Evolutionary conservation across 192 early-diverging fungal species (phyloP), one percentile per base, ranked within the genome.

Genomic region (Backusella tarrabulga): DNA sequence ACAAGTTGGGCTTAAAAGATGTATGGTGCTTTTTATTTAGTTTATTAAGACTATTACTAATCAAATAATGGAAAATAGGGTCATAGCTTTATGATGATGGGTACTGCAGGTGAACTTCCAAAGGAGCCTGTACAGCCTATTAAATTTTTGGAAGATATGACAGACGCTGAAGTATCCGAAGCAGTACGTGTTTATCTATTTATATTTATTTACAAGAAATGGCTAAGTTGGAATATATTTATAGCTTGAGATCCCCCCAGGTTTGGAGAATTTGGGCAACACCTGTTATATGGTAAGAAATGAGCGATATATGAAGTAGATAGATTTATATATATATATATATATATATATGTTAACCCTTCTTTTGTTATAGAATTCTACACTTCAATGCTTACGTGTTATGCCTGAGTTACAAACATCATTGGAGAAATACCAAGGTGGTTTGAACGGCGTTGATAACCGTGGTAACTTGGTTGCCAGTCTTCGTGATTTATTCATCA

Each of bases 71-170:
- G 32, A 2, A 32, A 23, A 66, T 72, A 82, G 80, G 80, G 80
- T 4, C 86, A 89, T 40, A 74, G 81, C 0, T 84, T 89, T 68
- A 88, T 89, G 96, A 97, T 99, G 96, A 97, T 98, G 93, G 98
- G 98, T 40, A 96, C 96, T 4, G 93, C 90, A 6, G 97, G 95
- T 46, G 98, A 97, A 84, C 85, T 97, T n/a, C 92, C 95, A 21
- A 95, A 94, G 76, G 92, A 90, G 1, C 97, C 96, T 4, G 76
- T 74, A 34, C 84, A 93, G 73, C 87, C 87, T 38, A 85, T 86
- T 17, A 79, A 90, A 40, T 99, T 99, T 80, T 80, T 96, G 42
- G 98, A 99, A 83, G 96, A 97, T 75, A 95, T 99, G 94, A 89
- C 95, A 3, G 96, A 97, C 73, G 85, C 87, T 42, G 88, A 98